Evolutionary conservation across 1,284 basidiomycete species (phyloP).

Genomic region (Sanguinoderma infundibulare): DNA sequence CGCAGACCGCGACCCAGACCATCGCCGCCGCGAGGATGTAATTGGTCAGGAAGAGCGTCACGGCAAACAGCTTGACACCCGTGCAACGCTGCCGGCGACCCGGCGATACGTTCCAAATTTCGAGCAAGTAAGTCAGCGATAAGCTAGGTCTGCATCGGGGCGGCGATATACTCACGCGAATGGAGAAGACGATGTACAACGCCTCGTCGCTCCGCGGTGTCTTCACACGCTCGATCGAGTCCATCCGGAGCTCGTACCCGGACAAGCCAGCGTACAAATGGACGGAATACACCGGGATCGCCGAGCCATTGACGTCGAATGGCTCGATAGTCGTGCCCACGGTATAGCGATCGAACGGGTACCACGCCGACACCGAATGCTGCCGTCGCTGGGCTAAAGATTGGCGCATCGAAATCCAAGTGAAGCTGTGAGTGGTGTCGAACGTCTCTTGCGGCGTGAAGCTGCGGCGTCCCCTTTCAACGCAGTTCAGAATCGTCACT

Average conservation of each 20-base stretch:
- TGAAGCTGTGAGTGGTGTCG: conserved; percentile 10
- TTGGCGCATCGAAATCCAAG: conserved; percentile 5
- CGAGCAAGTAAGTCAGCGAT: background rate
- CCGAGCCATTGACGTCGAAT: background rate
- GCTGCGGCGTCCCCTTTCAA: background rate
- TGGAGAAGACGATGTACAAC: conserved; percentile 1
- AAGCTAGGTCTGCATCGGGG: too few species aligned
- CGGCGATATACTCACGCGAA: conserved; percentile 1
- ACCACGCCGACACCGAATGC: conserved; percentile 13
- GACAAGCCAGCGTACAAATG: conserved; percentile 12
- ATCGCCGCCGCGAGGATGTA: conserved; percentile 12
- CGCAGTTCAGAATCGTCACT: background rate
- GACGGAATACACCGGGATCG: background rate
- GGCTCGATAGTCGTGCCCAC: conserved; percentile 5
- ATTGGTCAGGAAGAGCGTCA: conserved; percentile 14
- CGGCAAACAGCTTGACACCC: conserved; percentile 10
- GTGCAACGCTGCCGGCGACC: conserved; percentile 11
- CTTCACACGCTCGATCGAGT: background rate
- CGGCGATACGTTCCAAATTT: too few species aligned
- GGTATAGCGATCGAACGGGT: conserved; percentile 11
- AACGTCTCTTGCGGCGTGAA: conserved; percentile 12
- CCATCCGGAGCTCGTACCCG: conserved; percentile 1
- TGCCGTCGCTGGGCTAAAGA: conserved; percentile 6
- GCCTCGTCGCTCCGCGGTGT: conserved; percentile 5
- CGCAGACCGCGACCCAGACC: conserved; percentile 15